A percentile compares a stretch with the other conserved stretches of the same genome.
Conservation (phyloP, 1,284 basidiomycete genomes). For the Cryptococcus sp. region DNA sequence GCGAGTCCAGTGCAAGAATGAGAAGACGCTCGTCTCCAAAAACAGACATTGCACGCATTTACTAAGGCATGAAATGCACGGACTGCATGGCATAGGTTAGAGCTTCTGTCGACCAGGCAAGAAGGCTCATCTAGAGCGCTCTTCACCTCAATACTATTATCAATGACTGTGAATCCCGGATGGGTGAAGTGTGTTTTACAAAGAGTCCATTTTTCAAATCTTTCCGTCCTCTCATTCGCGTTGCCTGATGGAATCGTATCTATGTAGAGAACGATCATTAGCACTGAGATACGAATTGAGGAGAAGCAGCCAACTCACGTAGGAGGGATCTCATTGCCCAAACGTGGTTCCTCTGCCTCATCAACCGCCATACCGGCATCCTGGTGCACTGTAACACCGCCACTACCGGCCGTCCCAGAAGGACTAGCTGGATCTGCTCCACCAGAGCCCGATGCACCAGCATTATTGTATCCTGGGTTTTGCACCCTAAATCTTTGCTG, state of each 20-base stretch:
- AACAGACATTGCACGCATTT: no score
- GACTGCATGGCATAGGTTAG: no score
- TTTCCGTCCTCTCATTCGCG: conserved; percentile 5
- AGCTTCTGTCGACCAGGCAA: no score
- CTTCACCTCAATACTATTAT: no score
- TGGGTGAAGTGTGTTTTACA: no score
- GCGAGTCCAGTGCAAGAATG: no score
- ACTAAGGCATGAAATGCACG: no score
- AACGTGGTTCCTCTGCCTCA: conserved; percentile 19
- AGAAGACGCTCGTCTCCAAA: no score
- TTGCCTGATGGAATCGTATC: conserved; percentile 36
- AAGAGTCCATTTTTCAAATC: neutral
- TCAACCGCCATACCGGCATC: conserved; percentile 33
- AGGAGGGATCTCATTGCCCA: conserved; percentile 38
- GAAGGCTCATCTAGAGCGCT: no score
- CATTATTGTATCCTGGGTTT: conserved; percentile 21
- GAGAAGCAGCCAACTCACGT: conserved; percentile 26
- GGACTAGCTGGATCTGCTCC: conserved; percentile 20
- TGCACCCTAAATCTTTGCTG: conserved; percentile 38
- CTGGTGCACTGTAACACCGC: conserved; percentile 36
- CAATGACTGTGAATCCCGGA: no score
- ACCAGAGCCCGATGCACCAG: conserved; percentile 13
- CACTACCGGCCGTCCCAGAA: conserved; percentile 18
- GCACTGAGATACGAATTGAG: neutral
- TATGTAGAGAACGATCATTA: conserved; percentile 6